These are phyloP conservation scores for Myxozyma sirexii DNA, from an alignment of 805 yeast genomes.

Conservation along the genomic window DNA sequence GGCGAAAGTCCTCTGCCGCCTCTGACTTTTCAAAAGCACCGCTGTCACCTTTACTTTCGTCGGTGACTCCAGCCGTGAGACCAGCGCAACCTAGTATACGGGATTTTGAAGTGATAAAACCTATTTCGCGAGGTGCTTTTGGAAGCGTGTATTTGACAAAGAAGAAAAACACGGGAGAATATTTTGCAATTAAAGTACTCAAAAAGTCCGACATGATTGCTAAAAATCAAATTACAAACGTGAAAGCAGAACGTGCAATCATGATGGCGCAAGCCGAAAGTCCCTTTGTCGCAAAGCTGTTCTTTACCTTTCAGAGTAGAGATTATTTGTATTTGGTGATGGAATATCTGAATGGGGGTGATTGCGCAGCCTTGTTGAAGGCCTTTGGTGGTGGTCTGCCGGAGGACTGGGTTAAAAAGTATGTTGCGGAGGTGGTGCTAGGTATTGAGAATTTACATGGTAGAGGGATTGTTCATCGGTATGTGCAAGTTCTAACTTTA, in stretches of 20 bases:
- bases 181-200: slow-evolving; percentile 90
- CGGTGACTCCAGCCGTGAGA: slow-evolving; percentile 58
- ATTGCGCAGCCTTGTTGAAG: slow-evolving; percentile 81
- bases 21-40: slow-evolving; percentile 57
- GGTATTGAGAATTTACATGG: slow-evolving; percentile 89
- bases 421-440: slow-evolving; percentile 84
- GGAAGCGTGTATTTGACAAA: slow-evolving; percentile 91
- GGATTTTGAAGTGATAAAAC: slow-evolving; percentile 88
- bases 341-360: slow-evolving; percentile 97
- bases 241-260: slow-evolving; percentile 93
- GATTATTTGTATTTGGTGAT: slow-evolving; percentile 88
- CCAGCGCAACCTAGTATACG: slow-evolving; percentile 69
- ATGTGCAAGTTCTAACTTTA: slow-evolving; percentile 2
- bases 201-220: slow-evolving; percentile 95
- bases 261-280: slow-evolving; percentile 95
- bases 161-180: slow-evolving; percentile 85
- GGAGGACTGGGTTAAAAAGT: slow-evolving; percentile 76
- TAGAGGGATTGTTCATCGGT: slow-evolving; percentile 85
- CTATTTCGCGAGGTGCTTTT: slow-evolving; percentile 96
- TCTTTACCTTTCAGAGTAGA: slow-evolving; percentile 83
- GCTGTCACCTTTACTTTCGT: slow-evolving; percentile 75
- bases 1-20: slow-evolving; percentile 40
- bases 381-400: slow-evolving; percentile 78
- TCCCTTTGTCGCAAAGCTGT: slow-evolving; percentile 88
- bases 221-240: slow-evolving; percentile 93